phyloP scores from a whole-genome alignment of 2,329 filamentous ascomycete genomes.

The Daldinia eschscholtzii region DNA sequence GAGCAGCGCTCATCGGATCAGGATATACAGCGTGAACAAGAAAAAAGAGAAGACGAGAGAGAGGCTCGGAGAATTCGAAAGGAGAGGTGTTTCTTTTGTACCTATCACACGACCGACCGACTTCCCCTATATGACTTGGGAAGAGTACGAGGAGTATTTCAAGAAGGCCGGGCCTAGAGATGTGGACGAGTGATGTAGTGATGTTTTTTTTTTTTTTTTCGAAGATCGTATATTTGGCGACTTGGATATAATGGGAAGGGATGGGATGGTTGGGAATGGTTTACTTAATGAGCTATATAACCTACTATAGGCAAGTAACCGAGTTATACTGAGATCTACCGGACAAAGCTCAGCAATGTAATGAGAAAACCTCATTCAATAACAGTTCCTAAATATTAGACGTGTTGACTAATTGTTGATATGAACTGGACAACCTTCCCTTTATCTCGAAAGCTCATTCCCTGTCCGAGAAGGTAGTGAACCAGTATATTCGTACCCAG shows the following conservation, averaged over 20 bases:
- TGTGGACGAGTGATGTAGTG: conserved; percentile 39
- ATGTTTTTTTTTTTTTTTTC: not conserved
- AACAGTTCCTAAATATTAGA: no score
- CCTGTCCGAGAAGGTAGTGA: not conserved
- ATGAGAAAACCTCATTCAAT: no score
- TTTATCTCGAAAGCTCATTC: no score
- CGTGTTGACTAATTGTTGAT: no score
- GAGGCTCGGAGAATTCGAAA: conserved; percentile 65
- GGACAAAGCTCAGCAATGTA: no score
- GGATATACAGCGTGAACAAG: conserved; percentile 73
- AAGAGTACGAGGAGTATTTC: conserved; percentile 46
- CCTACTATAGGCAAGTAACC: no score
- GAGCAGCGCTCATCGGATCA: conserved; percentile 70
- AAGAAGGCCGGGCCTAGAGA: conserved; percentile 45
- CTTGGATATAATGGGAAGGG: no score
- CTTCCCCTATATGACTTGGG: conserved; percentile 45
- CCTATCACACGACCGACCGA: conserved; percentile 62
- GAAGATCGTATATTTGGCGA: no score
- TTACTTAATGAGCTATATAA: no score
- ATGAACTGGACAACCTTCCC: no score
- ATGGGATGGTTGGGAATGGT: no score
- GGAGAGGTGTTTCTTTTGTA: conserved; percentile 59
- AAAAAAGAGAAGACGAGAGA: conserved; percentile 61
- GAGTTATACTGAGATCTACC: no score
- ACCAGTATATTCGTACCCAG: not conserved